phyloP scores from a whole-genome alignment of 257 asterid species.

The Eustoma russellianum region DNA sequence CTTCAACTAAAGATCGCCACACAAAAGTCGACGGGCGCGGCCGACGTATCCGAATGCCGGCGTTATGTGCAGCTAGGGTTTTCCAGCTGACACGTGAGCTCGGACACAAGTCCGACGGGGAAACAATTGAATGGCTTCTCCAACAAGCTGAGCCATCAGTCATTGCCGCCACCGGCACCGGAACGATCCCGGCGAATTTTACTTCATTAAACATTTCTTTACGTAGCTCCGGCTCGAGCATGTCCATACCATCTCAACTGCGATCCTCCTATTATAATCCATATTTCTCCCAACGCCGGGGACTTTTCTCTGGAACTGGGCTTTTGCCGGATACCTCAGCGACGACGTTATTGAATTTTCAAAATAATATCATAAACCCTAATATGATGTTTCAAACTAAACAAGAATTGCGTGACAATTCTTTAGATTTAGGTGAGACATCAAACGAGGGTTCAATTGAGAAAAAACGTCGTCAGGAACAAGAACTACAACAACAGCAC shows the following conservation, averaged over 20 bases:
- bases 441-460: slow-evolving; percentile 36
- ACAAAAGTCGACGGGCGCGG: slow-evolving; percentile 93
- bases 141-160: slow-evolving; percentile 97
- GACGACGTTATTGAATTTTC: slow-evolving; percentile 55
- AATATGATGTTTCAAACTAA: slow-evolving; percentile 46
- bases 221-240: slow-evolving; percentile 86
- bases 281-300: slow-evolving; percentile 43
- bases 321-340: slow-evolving; percentile 48
- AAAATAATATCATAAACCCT: slow-evolving; percentile 40
- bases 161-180: slow-evolving; percentile 94
- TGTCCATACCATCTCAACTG: slow-evolving; percentile 91
- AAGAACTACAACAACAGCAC: slow-evolving; percentile 40
- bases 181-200: slow-evolving; percentile 93
- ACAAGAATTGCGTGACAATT: slow-evolving; percentile 49
- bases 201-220: slow-evolving; percentile 77
- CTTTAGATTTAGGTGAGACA: slow-evolving; percentile 34
- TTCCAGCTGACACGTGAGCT: slow-evolving; percentile 87
- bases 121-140: slow-evolving; percentile 83
- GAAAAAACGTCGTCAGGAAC: slow-evolving; percentile 59
- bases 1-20: slow-evolving; percentile 87
- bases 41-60: slow-evolving; percentile 95
- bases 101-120: slow-evolving; percentile 59
- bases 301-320: slow-evolving; percentile 53
- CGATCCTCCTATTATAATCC: slow-evolving; percentile 69
- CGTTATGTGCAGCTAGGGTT: slow-evolving; percentile 93